phyloP scores from a whole-genome alignment of 352 stramenopile species.

The Phytophthora pisi region DNA sequence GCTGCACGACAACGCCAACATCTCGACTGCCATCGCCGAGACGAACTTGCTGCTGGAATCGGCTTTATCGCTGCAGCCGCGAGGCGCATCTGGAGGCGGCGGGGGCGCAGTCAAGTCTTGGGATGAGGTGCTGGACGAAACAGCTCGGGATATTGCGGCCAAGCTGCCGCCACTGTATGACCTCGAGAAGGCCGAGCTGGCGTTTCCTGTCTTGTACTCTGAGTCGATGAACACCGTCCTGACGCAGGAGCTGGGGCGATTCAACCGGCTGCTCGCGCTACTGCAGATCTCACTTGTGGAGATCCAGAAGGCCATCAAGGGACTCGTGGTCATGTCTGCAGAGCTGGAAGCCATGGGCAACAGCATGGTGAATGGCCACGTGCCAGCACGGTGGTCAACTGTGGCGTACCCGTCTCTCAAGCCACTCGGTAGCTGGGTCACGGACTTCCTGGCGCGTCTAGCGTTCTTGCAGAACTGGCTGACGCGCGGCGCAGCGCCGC shows the following conservation, averaged over 20 bases:
- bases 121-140: constrained; percentile 88
- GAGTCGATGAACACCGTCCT: constrained; percentile 92
- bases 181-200: constrained; percentile 88
- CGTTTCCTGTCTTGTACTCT: constrained; percentile 82
- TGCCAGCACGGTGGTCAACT: constrained; percentile 82
- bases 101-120: constrained; percentile 85
- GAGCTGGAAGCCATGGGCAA: constrained; percentile 95
- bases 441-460: constrained; percentile 87
- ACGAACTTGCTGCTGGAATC: constrained; percentile 90
- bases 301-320: constrained; percentile 92
- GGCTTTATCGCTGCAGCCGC: constrained; percentile 89
- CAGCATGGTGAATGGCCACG: constrained; percentile 92
- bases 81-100: constrained; percentile 53
- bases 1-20: constrained; percentile 88
- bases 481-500: constrained; percentile 67
- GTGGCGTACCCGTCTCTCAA: constrained; percentile 93
- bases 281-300: constrained; percentile 85
- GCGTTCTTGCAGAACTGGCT: constrained; percentile 88
- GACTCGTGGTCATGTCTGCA: constrained; percentile 92
- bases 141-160: constrained; percentile 86
- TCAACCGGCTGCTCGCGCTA: constrained; percentile 86
- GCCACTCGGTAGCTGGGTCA: constrained; percentile 92
- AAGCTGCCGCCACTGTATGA: constrained; percentile 86
- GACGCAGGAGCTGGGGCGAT: constrained; percentile 92
- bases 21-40: constrained; percentile 88